phyloP scores from a whole-genome alignment of 2,329 filamentous ascomycete species.

The Cryphonectria radicalis region DNA sequence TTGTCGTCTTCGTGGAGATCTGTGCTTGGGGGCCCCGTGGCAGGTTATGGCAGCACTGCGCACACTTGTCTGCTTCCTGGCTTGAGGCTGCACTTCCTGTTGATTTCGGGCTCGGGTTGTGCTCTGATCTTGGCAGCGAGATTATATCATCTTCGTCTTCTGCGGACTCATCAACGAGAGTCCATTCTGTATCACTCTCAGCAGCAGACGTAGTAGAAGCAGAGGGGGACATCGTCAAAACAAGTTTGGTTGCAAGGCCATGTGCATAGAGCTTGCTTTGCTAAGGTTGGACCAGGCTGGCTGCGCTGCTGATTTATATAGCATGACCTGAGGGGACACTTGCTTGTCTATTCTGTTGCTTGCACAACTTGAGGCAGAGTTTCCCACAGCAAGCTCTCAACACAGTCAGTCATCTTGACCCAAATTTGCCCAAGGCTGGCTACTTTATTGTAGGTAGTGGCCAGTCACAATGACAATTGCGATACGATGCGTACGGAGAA shows the following conservation, averaged over 20 bases:
- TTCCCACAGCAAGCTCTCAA: neutral
- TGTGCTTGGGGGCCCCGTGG: neutral
- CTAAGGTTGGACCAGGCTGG: neutral
- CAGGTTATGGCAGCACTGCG: neutral
- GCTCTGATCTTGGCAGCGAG: neutral
- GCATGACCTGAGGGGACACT: neutral
- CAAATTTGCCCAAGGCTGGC: neutral
- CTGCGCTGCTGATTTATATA: neutral
- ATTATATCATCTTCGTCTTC: neutral
- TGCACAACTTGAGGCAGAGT: neutral
- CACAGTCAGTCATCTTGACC: neutral
- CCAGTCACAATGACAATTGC: neutral
- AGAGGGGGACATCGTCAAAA: neutral
- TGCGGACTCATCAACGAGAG: neutral
- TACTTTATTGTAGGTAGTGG: neutral
- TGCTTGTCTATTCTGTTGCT: neutral
- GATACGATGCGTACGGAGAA: neutral
- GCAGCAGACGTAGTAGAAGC: neutral
- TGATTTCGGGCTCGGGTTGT: neutral
- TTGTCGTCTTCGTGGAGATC: neutral
- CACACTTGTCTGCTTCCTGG: neutral
- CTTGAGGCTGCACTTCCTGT: neutral
- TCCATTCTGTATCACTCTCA: neutral
- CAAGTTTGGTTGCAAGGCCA: neutral
- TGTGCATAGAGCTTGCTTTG: neutral